These are phyloP conservation scores for Lactarius akahatsu DNA, from an alignment of 768 basidiomycete species.

Conservation along the genomic window DNA sequence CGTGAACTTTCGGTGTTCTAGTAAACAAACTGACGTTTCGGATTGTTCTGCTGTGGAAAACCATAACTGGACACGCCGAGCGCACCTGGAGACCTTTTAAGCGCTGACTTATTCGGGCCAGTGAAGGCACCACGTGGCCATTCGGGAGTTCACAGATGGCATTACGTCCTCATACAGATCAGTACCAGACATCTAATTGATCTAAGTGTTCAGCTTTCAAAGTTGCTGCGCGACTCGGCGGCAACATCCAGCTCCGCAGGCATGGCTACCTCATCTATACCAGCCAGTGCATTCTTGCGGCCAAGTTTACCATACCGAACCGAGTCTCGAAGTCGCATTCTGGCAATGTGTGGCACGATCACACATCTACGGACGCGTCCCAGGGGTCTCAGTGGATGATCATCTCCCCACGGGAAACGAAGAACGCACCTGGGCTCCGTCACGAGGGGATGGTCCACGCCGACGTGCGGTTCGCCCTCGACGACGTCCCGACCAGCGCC, in stretches of 20 bases:
- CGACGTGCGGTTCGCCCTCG: constrained; percentile 83
- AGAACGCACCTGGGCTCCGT: constrained; percentile 62
- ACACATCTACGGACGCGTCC: constrained; percentile 52
- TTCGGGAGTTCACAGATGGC: not conserved
- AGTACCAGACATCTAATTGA: not conserved
- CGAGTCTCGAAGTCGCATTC: constrained; percentile 89
- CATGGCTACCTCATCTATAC: constrained; percentile 51
- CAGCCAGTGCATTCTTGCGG: constrained; percentile 63
- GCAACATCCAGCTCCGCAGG: constrained; percentile 47
- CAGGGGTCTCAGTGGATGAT: not conserved
- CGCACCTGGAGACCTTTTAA: not conserved
- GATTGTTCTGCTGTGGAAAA: no score
- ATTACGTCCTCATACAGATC: not conserved
- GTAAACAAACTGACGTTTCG: no score
- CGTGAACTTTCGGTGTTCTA: no score
- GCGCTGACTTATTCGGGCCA: no score
- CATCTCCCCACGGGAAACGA: not conserved
- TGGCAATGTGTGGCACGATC: constrained; percentile 88
- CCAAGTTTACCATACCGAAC: constrained; percentile 75
- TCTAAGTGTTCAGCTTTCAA: not conserved
- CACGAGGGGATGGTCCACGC: constrained; percentile 73
- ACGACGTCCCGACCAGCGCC: constrained; percentile 94
- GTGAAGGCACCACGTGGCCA: no score
- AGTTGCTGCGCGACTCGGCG: constrained; percentile 3
- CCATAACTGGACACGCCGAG: no score